Base-by-base conservation (phyloP, 306 rosid species). In the Glycine latifolia region DNA sequence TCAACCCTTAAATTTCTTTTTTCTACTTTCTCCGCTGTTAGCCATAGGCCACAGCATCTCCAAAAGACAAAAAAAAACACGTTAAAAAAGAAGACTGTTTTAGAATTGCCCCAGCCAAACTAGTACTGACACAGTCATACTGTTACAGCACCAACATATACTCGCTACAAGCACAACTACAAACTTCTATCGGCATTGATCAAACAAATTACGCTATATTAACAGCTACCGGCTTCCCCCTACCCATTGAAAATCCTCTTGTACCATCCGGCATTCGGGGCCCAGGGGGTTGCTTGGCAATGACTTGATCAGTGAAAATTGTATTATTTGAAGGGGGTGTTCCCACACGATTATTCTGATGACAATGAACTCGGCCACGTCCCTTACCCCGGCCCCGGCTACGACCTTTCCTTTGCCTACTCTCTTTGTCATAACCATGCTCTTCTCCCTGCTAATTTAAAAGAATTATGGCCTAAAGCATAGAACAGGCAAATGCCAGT, bases 241-340 rank as follows among this genome's bases (percentile, higher is more conserved):
- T 86, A 56, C 99, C 99, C 96, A 91, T 83, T 5, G 94, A 89
- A 80, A 95, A 95, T 80, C 99, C 99, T 88, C 90, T 93, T 10
- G 99, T 95, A 16, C 99, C 99, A 59, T 95, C 97, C 0, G 99
- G 99, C 99, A 95, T 95, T 10, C 99, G 94, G 3, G 99, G 99
- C 50, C 98, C 99, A 0, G 99, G 99, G 65, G 99, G 99, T 47
- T 90, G 95, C 80, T 87, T 94, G 75, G 89, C 80, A 41, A 83
- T 67, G 7, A 82, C 89, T 79, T 82, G 94, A 83, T 92, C 97
- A 2, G 77, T 81, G 59, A 65, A 83, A 56, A 61, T 16, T 10
- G 86, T 71, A 87, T 69, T 89, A 86, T 87, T 87, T 47, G 90
- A 77, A 43, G 91, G 86, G 12, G 93, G 87, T 41, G 84, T 82